A percentile compares a stretch with the other conserved stretches of the same genome.
Evolutionary conservation across 768 basidiomycete species (phyloP).

Genomic region (Scleroderma citrinum): DNA sequence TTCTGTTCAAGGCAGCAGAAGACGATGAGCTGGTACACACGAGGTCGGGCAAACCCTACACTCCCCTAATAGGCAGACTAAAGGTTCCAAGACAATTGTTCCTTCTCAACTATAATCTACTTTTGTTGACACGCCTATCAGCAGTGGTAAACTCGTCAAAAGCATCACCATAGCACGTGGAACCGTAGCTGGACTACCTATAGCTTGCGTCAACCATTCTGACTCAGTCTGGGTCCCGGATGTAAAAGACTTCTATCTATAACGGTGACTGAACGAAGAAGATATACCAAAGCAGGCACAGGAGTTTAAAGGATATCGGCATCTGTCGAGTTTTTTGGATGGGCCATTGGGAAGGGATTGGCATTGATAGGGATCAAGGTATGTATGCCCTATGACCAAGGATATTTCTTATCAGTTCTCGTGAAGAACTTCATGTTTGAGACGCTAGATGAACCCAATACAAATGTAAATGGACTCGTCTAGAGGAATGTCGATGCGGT

Average conservation of each 20-base stretch:
- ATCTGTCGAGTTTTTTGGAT: conserved; percentile 47
- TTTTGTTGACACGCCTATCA: too few relatives aligned
- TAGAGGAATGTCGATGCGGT: conserved; percentile 1
- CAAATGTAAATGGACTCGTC: conserved; percentile 1
- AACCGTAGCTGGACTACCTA: conserved; percentile 37
- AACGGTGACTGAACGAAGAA: conserved; percentile 53
- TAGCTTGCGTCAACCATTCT: conserved; percentile 43
- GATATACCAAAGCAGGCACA: conserved; percentile 27
- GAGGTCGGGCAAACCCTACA: conserved; percentile 35
- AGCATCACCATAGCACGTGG: conserved; percentile 44
- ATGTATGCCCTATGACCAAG: neutral
- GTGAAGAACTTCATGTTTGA: conserved; percentile 22
- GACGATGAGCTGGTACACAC: conserved; percentile 49
- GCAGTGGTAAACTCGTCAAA: conserved; percentile 29
- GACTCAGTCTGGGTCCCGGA: conserved; percentile 55
- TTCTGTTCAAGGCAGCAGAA: conserved; percentile 33
- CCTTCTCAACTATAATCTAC: too few relatives aligned
- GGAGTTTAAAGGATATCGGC: conserved; percentile 43
- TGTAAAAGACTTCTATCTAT: conserved; percentile 53
- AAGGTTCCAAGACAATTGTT: too few relatives aligned
- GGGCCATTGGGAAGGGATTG: conserved; percentile 47
- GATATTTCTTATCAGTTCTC: conserved; percentile 33
- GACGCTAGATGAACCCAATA: conserved; percentile 4
- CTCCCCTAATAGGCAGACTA: too few relatives aligned
- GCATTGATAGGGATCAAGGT: conserved; percentile 36